These are phyloP conservation scores for Chytridiales sp. DNA, from an alignment of 371 early-diverging fungal genomes.

Conservation along the genomic window DNA sequence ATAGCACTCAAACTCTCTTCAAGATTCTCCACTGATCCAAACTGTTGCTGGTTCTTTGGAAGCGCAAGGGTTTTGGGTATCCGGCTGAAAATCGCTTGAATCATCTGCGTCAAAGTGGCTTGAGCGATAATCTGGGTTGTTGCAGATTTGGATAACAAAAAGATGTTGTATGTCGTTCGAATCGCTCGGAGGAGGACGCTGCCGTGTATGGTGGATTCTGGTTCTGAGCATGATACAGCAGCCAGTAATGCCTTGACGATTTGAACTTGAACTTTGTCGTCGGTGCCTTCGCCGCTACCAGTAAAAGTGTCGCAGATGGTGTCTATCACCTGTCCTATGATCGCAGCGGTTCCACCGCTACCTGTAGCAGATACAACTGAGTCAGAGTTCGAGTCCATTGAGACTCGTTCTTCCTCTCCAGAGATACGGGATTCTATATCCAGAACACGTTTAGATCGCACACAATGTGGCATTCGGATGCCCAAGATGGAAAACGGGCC, in stretches of 20 bases:
- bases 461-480: no score
- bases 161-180: slow-evolving; percentile 48
- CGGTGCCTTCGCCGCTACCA: slow-evolving; percentile 55
- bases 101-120: slow-evolving; percentile 78
- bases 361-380: neutral
- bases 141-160: slow-evolving; percentile 56
- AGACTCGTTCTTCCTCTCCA: neutral
- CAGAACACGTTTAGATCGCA: no score
- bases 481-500: neutral
- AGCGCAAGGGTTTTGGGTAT: slow-evolving; percentile 22
- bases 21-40: no score
- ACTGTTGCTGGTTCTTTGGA: no score
- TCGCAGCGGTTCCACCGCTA: no score
- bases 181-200: slow-evolving; percentile 72
- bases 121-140: slow-evolving; percentile 78
- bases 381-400: neutral
- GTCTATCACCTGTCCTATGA: slow-evolving; percentile 26
- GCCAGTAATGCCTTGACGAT: slow-evolving; percentile 75
- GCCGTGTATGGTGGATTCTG: slow-evolving; percentile 58
- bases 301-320: slow-evolving; percentile 30
- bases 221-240: slow-evolving; percentile 50
- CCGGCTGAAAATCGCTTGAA: slow-evolving; percentile 64
- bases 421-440: neutral
- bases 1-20: no score
- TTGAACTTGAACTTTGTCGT: slow-evolving; percentile 64